Conservation (phyloP, 73 alveolate species). For the Paramecium caudatum region DNA sequence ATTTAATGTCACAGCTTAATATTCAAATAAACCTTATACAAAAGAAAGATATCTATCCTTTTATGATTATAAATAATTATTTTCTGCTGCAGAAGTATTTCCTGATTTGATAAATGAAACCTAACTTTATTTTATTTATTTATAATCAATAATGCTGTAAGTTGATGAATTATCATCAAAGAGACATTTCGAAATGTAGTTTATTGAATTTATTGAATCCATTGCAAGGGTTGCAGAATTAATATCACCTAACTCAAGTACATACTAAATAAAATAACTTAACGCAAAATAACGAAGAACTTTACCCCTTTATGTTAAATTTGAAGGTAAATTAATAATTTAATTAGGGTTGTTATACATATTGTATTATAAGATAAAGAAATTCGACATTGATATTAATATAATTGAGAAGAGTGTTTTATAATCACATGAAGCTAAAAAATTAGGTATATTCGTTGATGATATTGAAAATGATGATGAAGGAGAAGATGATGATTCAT, state of each 20-base stretch:
- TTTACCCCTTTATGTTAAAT: conserved; percentile 23
- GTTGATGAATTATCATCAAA: conserved; percentile 83
- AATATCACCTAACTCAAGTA: conserved; percentile 60
- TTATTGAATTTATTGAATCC: conserved; percentile 87
- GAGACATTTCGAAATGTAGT: conserved; percentile 83
- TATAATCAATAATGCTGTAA: conserved; percentile 87
- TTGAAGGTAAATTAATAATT: conserved; percentile 32
- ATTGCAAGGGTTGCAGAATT: conserved; percentile 85
- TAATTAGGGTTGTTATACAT: conserved; percentile 34
- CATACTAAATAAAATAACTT: neutral
- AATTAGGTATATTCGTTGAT: conserved; percentile 44
- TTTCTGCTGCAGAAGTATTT: conserved; percentile 80
- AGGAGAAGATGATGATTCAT: conserved; percentile 49
- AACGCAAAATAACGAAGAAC: conserved; percentile 59
- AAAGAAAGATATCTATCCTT: conserved; percentile 77
- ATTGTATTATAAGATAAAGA: neutral
- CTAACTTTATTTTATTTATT: conserved; percentile 81
- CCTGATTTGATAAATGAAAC: conserved; percentile 84
- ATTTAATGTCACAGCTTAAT: conserved; percentile 77
- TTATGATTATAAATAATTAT: conserved; percentile 81
- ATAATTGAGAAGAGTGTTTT: conserved; percentile 56
- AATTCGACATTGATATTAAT: conserved; percentile 20
- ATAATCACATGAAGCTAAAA: conserved; percentile 31
- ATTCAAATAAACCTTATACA: conserved; percentile 78
- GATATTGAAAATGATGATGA: neutral